These are phyloP conservation scores for Epichloe bromicola DNA, from an alignment of 2,329 filamentous ascomycete species.

Conservation along the genomic window DNA sequence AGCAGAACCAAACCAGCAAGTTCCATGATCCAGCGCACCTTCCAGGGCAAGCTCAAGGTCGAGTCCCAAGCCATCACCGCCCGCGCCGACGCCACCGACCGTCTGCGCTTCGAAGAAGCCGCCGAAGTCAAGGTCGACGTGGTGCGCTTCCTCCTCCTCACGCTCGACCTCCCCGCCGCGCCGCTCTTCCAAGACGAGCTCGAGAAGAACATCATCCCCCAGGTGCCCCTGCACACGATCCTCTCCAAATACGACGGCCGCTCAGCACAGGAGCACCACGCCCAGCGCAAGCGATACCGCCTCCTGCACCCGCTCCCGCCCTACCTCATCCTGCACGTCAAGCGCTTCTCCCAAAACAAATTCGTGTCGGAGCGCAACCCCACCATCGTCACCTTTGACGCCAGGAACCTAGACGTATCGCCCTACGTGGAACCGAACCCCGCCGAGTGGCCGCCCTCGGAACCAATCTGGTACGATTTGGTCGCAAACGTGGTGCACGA, in stretches of 20 bases:
- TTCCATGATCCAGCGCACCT: conserved; percentile 81
- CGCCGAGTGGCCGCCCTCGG: conserved; percentile 51
- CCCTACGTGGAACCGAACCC: conserved; percentile 88
- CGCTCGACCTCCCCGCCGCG: conserved; percentile 79
- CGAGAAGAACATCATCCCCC: conserved; percentile 86
- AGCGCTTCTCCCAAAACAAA: conserved; percentile 93
- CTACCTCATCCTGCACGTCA: conserved; percentile 87
- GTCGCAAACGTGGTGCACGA: conserved; percentile 90
- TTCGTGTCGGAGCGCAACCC: conserved; percentile 94
- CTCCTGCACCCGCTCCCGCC: conserved; percentile 83
- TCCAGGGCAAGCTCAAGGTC: conserved; percentile 84
- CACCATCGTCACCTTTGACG: conserved; percentile 94
- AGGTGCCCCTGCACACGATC: conserved; percentile 70
- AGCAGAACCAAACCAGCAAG: conserved; percentile 74
- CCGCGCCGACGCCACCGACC: conserved; percentile 74
- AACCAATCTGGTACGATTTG: conserved; percentile 89
- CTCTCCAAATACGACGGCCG: conserved; percentile 88
- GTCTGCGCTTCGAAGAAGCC: conserved; percentile 85
- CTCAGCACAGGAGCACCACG: conserved; percentile 74
- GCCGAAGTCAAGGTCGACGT: conserved; percentile 65
- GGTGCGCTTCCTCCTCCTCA: conserved; percentile 79
- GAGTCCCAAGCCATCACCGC: conserved; percentile 91
- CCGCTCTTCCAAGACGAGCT: conserved; percentile 93
- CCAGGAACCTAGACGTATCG: conserved; percentile 67
- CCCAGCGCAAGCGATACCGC: conserved; percentile 78